Conservation (phyloP, 495 filamentous ascomycete species). For the Beverwykella pulmonaria region DNA sequence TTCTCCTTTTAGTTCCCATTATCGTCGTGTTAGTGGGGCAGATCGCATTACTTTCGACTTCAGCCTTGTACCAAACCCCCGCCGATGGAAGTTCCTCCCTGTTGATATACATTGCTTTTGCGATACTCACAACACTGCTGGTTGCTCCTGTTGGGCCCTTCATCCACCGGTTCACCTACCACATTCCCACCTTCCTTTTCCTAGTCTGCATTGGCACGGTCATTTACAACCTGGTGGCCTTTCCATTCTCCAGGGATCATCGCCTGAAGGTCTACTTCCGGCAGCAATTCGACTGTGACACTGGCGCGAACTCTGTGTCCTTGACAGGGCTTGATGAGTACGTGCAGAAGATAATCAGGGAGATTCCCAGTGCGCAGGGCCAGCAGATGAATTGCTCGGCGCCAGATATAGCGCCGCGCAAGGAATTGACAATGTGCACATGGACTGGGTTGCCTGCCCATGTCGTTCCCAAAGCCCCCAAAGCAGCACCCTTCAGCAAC, state of each 20-base stretch:
- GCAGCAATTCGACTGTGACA: slow-evolving; percentile 79
- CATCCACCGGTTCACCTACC: slow-evolving; percentile 81
- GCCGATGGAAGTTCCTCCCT: slow-evolving; percentile 54
- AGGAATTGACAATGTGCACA: slow-evolving; percentile 64
- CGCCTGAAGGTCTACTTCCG: slow-evolving; percentile 86
- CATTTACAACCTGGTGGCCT: slow-evolving; percentile 84
- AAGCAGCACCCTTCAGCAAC: slow-evolving; percentile 23
- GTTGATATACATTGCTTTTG: slow-evolving; percentile 68
- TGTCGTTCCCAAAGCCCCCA: slow-evolving; percentile 47
- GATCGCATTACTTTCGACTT: slow-evolving; percentile 70
- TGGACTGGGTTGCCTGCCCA: slow-evolving; percentile 61
- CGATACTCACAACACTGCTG: slow-evolving; percentile 67
- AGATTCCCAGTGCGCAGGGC: slow-evolving; percentile 71
- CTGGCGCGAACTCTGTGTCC: slow-evolving; percentile 65
- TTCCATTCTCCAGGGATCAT: slow-evolving; percentile 79
- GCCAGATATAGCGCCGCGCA: slow-evolving; percentile 36
- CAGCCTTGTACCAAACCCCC: slow-evolving; percentile 76
- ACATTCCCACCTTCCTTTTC: slow-evolving; percentile 76
- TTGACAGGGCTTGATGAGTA: slow-evolving; percentile 74
- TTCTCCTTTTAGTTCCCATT: slow-evolving; percentile 77
- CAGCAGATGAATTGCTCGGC: slow-evolving; percentile 59
- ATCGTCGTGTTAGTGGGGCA: slow-evolving; percentile 73
- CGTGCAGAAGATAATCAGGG: slow-evolving; percentile 64
- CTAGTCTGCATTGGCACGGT: slow-evolving; percentile 73
- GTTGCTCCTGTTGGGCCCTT: slow-evolving; percentile 81